Percentiles rank a stretch among this genome's conserved stretches.
These are phyloP conservation scores for Entomortierella parvispora DNA, from an alignment of 192 early-diverging fungal genomes.

Conservation along the genomic window DNA sequence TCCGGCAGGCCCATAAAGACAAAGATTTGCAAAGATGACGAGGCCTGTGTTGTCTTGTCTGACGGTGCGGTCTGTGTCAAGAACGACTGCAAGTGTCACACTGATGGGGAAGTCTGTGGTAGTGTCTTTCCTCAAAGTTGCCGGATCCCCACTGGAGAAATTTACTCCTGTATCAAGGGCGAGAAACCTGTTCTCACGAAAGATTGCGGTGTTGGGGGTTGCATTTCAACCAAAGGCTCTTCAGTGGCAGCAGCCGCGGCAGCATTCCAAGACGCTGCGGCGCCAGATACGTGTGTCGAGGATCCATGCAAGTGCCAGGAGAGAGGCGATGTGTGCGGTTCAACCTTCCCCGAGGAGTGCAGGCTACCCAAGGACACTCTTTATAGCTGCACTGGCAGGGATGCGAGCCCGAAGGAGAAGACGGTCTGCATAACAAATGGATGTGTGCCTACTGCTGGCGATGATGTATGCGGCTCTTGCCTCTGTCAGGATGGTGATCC, in stretches of 20 bases:
- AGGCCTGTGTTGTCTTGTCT: not conserved
- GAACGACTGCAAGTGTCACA: constrained; percentile 1
- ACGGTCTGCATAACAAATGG: not conserved
- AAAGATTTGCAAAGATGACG: not conserved
- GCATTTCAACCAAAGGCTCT: not conserved
- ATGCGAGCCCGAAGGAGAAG: not conserved
- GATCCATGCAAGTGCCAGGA: constrained; percentile 14
- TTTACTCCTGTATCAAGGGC: not conserved
- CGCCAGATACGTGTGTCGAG: constrained; percentile 1
- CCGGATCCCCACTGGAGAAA: not conserved
- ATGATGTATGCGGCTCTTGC: not conserved
- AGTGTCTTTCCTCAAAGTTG: not conserved
- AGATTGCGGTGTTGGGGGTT: not conserved
- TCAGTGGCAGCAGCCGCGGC: not conserved
- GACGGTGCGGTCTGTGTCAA: not conserved
- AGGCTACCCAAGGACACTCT: constrained; percentile 3
- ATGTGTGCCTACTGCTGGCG: not conserved
- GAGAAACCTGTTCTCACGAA: not conserved
- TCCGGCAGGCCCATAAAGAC: not conserved
- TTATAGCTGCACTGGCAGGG: not conserved
- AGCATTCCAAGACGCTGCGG: not conserved
- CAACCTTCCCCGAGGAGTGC: constrained; percentile 7
- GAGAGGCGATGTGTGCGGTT: not conserved
- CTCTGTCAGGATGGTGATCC: not conserved
- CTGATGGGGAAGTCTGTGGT: not conserved